phyloP scores from a whole-genome alignment of 164 flowering plant species.

The Warburgia ugandensis region DNA sequence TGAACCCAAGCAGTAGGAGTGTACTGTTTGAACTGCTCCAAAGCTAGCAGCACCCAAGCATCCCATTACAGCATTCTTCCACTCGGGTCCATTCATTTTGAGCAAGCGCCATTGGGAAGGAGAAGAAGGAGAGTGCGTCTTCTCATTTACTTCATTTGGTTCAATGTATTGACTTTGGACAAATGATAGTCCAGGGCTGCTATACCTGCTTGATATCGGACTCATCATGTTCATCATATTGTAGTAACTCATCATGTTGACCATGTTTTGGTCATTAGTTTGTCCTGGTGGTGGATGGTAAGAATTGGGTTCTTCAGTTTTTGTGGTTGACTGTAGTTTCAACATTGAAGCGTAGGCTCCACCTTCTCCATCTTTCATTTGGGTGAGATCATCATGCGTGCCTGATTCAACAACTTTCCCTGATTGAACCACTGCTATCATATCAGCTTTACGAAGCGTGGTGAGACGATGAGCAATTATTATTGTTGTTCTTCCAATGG shows the following conservation, averaged over 20 bases:
- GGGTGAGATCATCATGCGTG: constrained; percentile 34
- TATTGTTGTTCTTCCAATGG: constrained; percentile 40
- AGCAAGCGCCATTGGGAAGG: constrained; percentile 55
- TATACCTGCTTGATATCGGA: constrained; percentile 10
- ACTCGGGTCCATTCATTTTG: constrained; percentile 52
- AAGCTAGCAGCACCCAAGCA: constrained; percentile 49
- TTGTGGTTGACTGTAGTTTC: constrained; percentile 26
- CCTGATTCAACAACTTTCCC: constrained; percentile 44
- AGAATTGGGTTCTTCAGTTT: constrained; percentile 1
- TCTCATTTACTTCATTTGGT: not conserved
- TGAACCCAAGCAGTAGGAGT: constrained; percentile 48
- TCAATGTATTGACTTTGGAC: not conserved
- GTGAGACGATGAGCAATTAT: constrained; percentile 48
- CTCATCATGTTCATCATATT: too few species aligned
- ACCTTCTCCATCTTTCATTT: constrained; percentile 13
- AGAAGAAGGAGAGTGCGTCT: constrained; percentile 2
- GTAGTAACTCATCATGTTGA: not conserved
- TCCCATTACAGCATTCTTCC: constrained; percentile 44
- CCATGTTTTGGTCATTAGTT: not conserved
- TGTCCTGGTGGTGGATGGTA: not conserved
- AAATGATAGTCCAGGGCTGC: constrained; percentile 8
- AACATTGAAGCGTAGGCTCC: constrained; percentile 35
- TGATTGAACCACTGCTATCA: constrained; percentile 31
- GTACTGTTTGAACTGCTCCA: constrained; percentile 51
- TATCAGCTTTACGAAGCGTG: constrained; percentile 35